A percentile compares a stretch with the other conserved stretches of the same genome.
phyloP scores from a whole-genome alignment of 176 grass and related monocot genomes.

The Areca catechu region DNA sequence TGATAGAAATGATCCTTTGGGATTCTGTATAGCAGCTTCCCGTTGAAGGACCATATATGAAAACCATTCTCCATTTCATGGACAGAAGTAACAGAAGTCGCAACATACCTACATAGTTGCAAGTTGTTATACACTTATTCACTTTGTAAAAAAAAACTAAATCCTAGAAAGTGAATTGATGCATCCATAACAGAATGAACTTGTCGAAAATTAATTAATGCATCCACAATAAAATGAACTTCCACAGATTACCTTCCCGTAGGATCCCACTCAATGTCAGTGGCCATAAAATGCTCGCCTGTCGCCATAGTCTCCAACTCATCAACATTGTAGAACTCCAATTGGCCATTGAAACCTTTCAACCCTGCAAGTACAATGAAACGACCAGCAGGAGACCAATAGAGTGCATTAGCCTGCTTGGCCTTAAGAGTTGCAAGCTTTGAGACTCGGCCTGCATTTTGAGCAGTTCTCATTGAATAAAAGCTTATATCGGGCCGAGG shows the following conservation, averaged over 20 bases:
- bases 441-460: slow-evolving; percentile 45
- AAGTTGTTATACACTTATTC: neutral
- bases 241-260: slow-evolving; percentile 55
- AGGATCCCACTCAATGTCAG: slow-evolving; percentile 89
- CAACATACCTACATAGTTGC: slow-evolving; percentile 41
- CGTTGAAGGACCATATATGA: slow-evolving; percentile 78
- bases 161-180: too few relatives aligned
- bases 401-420: slow-evolving; percentile 88
- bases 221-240: too few relatives aligned
- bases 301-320: slow-evolving; percentile 91
- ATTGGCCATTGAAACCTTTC: slow-evolving; percentile 89
- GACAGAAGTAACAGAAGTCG: slow-evolving; percentile 70
- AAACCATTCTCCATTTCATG: slow-evolving; percentile 99
- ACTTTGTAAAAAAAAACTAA: neutral
- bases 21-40: slow-evolving; percentile 73
- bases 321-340: slow-evolving; percentile 95
- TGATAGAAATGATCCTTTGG: slow-evolving; percentile 97
- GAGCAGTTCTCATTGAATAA: slow-evolving; percentile 59
- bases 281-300: slow-evolving; percentile 96
- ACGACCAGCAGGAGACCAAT: slow-evolving; percentile 73
- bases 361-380: slow-evolving; percentile 83
- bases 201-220: too few relatives aligned
- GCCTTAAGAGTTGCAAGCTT: slow-evolving; percentile 78
- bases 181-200: too few relatives aligned
- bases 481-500: slow-evolving; percentile 79